Evolutionary conservation across 192 early-diverging fungal species (phyloP).

Genomic region (Tieghemiomyces parasiticus): DNA sequence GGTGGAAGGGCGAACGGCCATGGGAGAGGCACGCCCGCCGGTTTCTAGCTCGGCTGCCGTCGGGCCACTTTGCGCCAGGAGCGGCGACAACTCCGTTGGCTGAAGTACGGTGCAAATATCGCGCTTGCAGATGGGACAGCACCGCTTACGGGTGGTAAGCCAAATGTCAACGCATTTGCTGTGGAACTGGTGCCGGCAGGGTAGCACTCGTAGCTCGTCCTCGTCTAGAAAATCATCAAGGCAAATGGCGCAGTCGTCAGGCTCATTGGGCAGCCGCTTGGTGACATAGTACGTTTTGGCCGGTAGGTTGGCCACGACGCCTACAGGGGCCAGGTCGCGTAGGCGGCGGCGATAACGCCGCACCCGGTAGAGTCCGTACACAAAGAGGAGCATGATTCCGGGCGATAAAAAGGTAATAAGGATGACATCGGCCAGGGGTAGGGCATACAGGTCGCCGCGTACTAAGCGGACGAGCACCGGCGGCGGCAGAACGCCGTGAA

Average conservation of each 20-base stretch:
- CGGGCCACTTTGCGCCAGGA: no score
- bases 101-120: constrained; percentile 12
- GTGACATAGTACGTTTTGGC: constrained; percentile 44
- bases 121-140: constrained; percentile 73
- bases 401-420: constrained; percentile 74
- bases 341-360: constrained; percentile 53
- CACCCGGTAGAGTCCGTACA: constrained; percentile 56
- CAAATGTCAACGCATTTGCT: constrained; percentile 80
- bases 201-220: constrained; percentile 60
- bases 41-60: no score
- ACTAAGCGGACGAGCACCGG: constrained; percentile 22
- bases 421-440: constrained; percentile 65
- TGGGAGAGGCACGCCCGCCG: no score
- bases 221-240: constrained; percentile 78
- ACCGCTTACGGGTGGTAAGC: constrained; percentile 70
- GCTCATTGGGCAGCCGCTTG: constrained; percentile 57
- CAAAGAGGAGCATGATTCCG: constrained; percentile 56
- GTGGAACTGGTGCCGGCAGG: constrained; percentile 85
- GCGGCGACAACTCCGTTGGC: not conserved
- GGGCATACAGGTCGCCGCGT: constrained; percentile 31
- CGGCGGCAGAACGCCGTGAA: constrained; percentile 13
- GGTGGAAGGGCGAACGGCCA: no score
- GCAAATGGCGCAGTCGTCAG: constrained; percentile 79
- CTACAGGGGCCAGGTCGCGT: constrained; percentile 60
- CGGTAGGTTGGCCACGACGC: constrained; percentile 59